Conservation (phyloP, 2,329 filamentous ascomycete genomes). For the Neophaeococcomyces aloes region DNA sequence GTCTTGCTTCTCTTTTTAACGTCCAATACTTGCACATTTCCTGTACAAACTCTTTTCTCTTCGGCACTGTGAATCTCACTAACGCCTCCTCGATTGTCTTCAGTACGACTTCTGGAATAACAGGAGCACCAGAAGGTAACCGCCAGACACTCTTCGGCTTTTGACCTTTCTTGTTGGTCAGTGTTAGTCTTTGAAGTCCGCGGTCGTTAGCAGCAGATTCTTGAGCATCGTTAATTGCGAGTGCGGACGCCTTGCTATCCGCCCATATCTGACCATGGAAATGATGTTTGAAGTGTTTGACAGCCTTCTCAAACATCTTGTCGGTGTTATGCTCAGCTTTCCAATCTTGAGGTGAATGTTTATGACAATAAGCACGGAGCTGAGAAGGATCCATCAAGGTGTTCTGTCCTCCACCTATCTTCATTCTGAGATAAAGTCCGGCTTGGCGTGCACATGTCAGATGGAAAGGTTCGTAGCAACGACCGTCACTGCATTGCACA, state of each 20-base stretch:
- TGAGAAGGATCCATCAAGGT: constrained; percentile 70
- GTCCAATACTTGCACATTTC: constrained; percentile 98
- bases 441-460: constrained; percentile 88
- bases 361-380: constrained; percentile 91
- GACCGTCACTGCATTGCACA: constrained; percentile 96
- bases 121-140: constrained; percentile 83
- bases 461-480: constrained; percentile 93
- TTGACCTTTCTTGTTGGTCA: constrained; percentile 47
- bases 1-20: constrained; percentile 80
- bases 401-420: constrained; percentile 70
- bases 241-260: constrained; percentile 73
- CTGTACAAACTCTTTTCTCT: constrained; percentile 71
- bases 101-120: constrained; percentile 81
- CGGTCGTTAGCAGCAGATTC: constrained; percentile 42
- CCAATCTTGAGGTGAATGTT: constrained; percentile 85
- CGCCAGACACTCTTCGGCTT: constrained; percentile 69
- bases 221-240: constrained; percentile 61
- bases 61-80: constrained; percentile 69
- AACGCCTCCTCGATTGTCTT: constrained; percentile 76
- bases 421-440: constrained; percentile 89
- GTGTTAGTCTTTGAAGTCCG: constrained; percentile 43
- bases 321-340: constrained; percentile 75
- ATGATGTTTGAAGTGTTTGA: constrained; percentile 76
- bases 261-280: constrained; percentile 90
- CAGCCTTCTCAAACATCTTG: constrained; percentile 67